Base-by-base conservation (phyloP, 345 rosid species). In the Combretum micranthum region DNA sequence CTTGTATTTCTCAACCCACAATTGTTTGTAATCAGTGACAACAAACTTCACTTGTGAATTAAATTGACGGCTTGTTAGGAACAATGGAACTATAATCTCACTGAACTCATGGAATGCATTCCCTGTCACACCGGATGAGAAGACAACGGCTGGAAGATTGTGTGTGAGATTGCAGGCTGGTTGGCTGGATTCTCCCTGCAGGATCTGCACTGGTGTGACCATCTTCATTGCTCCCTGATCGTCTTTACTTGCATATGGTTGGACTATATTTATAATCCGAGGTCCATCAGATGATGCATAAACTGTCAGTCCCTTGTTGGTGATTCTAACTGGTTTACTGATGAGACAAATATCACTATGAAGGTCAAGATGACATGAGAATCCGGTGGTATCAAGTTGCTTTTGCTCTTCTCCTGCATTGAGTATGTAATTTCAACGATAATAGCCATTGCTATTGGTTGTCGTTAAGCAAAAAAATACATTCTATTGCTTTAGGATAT, bases 1-100 rank as follows among this genome's bases (percentile, higher is more conserved):
- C 7, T 42, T 61, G 72, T 68, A 78, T 42, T 68, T 78, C 4
- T 45, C 47, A 19, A 78, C 74, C 83, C 77, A 75, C 63, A 70
- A 61, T 3, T 60, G 50, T 19, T 62, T 50, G 50, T 51, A 66
- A 39, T 81, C 72, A 10, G 72, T 64, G 60, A 66, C 64, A 44
- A 81, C 49, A 16, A 81, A 73, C 44, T 64, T 63, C 1, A 81
- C 47, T 1, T 60, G 56, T 0, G 71, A 66, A 47, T 9, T 21
- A 25, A 75, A 78, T 45, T 66, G 77, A 39, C 55, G 69, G 23
- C 57, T 48, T 1, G 86, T 78, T 60, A 77, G 57, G 76, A 72
- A 78, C n/a, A 73, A 51, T 11, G 86, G 81, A 45, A 81, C 61
- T 15, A 78, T 59, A 25, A 78, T 52, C 46, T 81, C 83, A 47